Percentiles rank a stretch among this genome's conserved stretches.
These are phyloP conservation scores for Dimocarpus longan DNA, from an alignment of 345 rosid species.

Conservation along the genomic window DNA sequence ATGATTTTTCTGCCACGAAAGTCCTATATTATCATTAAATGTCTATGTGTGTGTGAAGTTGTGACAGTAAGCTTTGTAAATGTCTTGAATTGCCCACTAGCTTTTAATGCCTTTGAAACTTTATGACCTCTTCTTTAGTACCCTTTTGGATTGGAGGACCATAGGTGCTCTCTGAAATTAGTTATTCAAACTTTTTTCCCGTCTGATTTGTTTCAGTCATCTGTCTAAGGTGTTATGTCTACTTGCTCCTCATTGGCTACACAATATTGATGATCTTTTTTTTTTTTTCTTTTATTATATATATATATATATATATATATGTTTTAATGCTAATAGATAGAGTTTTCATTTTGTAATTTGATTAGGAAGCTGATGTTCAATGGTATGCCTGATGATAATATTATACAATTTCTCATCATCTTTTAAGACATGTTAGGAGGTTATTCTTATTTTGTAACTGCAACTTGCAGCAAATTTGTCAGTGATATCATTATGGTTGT, in stretches of 20 bases:
- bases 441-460: conserved; percentile 24
- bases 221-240: not conserved
- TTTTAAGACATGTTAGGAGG: conserved; percentile 1
- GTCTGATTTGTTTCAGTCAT: not conserved
- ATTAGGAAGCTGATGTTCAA: not conserved
- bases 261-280: not conserved
- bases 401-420: not conserved
- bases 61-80: not conserved
- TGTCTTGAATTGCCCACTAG: not conserved
- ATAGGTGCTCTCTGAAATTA: not conserved
- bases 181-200: not conserved
- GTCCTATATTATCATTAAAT: not conserved
- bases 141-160: not conserved
- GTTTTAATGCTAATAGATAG: not conserved
- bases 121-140: not conserved
- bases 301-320: not conserved
- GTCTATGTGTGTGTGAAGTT: not conserved
- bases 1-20: not conserved
- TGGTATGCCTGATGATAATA: not conserved
- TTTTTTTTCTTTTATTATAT: not conserved
- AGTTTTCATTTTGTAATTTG: conserved; percentile 2
- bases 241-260: not conserved
- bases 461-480: conserved; percentile 77
- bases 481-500: conserved; percentile 82
- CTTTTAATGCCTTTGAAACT: not conserved